Evolutionary conservation across 2,329 filamentous ascomycete species (phyloP), one percentile per base, ranked within the genome.

Genomic region (Penicillium sp.): DNA sequence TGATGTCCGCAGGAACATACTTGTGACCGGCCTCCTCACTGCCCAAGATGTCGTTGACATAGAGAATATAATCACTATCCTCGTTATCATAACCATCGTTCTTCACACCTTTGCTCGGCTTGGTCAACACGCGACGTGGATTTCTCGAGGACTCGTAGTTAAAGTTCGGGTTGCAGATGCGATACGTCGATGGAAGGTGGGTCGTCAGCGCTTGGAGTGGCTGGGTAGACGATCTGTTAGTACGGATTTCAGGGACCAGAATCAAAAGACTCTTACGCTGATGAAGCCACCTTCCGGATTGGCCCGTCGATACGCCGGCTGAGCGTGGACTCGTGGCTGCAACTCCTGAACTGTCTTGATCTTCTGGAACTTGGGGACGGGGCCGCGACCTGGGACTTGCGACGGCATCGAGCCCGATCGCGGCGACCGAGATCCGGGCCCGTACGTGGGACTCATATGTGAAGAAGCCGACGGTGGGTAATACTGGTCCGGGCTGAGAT

Each of bases 11-110:
- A 27, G 39, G 33, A 44, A 73, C 87, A 68, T 81, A 92, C 91
- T 98, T 99, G 81, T 99, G 95, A 41, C 95, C 95, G 62, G 94
- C 94, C 76, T 99, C 95, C 78, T 99, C 95, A 14, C 94, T 98
- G 10, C 95, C 95, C 55, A 99, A 82, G 64, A 99, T 99, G 74
- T 99, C 95, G 75, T 99, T 99, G 69, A 99, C 95, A 70, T 98
- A 99, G 67, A 99, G 86, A 71, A 99, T 99, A 74, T 99, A 99
- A 73, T 99, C 95, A 76, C 95, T 98, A 68, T 99, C 95, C 75
- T 99, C 95, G 68, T 99, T 99, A 73, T 99, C 95, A 72, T 95
- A 99, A 4, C 95, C 95, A 79, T 99, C 95, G 72, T 99, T 99
- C 83, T 99, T 99, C 62, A 91, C 87, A 14, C 95, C 95, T 79